Conservation (phyloP, 305 asterid species). For the Fraxinus nigra region DNA sequence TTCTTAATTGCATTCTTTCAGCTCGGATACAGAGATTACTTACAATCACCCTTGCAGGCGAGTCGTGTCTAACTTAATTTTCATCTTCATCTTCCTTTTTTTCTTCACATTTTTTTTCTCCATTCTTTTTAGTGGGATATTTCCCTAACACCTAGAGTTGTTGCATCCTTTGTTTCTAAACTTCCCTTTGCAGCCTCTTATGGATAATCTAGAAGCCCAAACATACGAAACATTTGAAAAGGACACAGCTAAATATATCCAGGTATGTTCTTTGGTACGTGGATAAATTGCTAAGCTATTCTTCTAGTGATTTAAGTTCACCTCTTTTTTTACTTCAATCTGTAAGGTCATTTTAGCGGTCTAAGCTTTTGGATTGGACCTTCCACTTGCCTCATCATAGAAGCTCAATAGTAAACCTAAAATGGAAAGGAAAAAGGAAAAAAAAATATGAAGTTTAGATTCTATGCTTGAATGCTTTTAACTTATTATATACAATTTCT, state of each 20-base stretch:
- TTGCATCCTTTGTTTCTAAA: constrained; percentile 5
- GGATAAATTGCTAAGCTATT: constrained; percentile 5
- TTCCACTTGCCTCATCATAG: background rate
- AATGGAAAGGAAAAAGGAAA: background rate
- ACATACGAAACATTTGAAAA: constrained; percentile 95
- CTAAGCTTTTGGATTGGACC: background rate
- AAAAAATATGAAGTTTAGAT: background rate
- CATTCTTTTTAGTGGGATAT: background rate
- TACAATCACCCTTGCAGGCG: constrained; percentile 95
- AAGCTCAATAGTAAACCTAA: background rate
- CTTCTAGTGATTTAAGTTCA: background rate
- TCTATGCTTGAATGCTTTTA: background rate
- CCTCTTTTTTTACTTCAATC: background rate
- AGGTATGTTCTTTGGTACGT: constrained; percentile 41
- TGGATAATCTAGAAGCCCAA: constrained; percentile 99
- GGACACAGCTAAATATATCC: constrained; percentile 79
- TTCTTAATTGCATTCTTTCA: constrained; percentile 36
- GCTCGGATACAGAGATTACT: constrained; percentile 90
- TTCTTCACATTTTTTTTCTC: background rate
- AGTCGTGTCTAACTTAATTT: constrained; percentile 16
- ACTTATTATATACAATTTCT: background rate
- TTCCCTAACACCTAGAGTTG: constrained; percentile 8
- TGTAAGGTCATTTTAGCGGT: background rate
- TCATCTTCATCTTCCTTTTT: constrained; percentile 18
- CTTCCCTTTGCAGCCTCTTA: constrained; percentile 75